phyloP scores from a whole-genome alignment of 306 rosid species.

The Begonia fuchsioides region DNA sequence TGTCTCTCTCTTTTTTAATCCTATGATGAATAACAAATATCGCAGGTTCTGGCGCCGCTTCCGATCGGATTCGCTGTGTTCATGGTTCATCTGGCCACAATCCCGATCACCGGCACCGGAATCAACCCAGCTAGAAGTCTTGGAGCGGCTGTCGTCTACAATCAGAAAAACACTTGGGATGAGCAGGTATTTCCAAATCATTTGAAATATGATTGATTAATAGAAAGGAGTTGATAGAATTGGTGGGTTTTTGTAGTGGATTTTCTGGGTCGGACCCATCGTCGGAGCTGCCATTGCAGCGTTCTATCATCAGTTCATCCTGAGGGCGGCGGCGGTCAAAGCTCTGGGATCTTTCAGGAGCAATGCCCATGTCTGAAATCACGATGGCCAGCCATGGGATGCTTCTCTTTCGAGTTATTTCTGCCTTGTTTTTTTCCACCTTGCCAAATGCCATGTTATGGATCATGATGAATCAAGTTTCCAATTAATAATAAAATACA shows the following conservation, averaged over 20 bases:
- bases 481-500: too few species aligned
- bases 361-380: conserved; percentile 24
- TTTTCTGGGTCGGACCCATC: conserved; percentile 94
- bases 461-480: not conserved
- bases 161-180: conserved; percentile 48
- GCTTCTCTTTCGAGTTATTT: too few species aligned
- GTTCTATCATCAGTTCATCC: conserved; percentile 86
- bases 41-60: conserved; percentile 89
- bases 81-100: conserved; percentile 94
- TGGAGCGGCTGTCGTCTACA: conserved; percentile 68
- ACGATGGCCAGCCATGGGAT: too few species aligned
- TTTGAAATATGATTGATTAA: too few species aligned
- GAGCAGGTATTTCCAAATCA: conserved; percentile 31
- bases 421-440: not conserved
- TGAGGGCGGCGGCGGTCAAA: conserved; percentile 74
- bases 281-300: conserved; percentile 89
- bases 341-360: conserved; percentile 97
- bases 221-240: not conserved
- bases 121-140: conserved; percentile 94
- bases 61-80: conserved; percentile 96
- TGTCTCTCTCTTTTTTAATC: not conserved
- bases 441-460: not conserved
- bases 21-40: not conserved
- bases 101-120: conserved; percentile 86
- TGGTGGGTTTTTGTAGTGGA: conserved; percentile 41